phyloP scores from a whole-genome alignment of 495 filamentous ascomycete genomes.

The Lentithecium fluviatile region DNA sequence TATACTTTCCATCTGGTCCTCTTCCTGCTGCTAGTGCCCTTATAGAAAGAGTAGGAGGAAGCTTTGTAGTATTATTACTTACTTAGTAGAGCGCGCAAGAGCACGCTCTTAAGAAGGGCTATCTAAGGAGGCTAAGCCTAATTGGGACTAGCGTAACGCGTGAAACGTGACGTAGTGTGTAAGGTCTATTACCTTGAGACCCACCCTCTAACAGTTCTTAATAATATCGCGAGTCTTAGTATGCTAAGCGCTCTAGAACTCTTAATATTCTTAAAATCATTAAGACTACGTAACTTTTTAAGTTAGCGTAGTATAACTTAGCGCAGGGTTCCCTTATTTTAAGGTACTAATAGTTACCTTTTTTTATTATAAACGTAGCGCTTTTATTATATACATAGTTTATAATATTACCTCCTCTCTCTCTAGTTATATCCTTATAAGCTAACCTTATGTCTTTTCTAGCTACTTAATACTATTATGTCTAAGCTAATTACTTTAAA shows the following conservation, averaged over 20 bases:
- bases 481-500: background rate
- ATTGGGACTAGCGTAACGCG: no score
- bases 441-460: background rate
- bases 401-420: background rate
- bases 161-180: no score
- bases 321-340: background rate
- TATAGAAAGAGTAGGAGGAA: no score
- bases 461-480: background rate
- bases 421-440: background rate
- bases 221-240: no score
- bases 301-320: background rate
- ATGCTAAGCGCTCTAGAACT: background rate
- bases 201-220: no score
- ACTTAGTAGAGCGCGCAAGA: no score
- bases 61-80: no score
- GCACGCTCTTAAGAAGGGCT: no score
- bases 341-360: background rate
- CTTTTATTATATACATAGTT: background rate
- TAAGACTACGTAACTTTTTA: background rate
- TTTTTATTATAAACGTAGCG: background rate
- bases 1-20: no score
- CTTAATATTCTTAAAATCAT: background rate
- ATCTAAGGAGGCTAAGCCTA: no score
- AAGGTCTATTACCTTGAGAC: no score
- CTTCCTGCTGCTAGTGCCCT: no score